phyloP scores from a whole-genome alignment of 23 red algal genomes.

The Chondrus crispus region DNA sequence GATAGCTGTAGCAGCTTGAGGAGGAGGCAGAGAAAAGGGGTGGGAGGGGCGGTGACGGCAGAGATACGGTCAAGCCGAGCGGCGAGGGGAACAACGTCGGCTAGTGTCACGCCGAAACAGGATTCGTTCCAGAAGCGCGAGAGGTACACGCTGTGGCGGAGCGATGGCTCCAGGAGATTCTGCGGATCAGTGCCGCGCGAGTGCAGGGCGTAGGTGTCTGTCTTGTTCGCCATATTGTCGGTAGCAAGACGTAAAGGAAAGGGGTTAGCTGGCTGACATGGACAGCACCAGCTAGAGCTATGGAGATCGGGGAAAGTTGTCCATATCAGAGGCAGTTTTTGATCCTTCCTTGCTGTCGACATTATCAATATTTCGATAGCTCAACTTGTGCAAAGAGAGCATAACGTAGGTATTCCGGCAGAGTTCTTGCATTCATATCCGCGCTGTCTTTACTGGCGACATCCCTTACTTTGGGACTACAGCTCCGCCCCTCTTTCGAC shows the following conservation, averaged over 20 bases:
- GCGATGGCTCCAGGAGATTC: slow-evolving; percentile 56
- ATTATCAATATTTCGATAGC: too few relatives aligned
- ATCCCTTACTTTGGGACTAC: too few relatives aligned
- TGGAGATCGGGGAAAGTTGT: too few relatives aligned
- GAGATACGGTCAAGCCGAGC: slow-evolving; percentile 45
- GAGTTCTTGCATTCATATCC: too few relatives aligned
- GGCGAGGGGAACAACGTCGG: slow-evolving; percentile 64
- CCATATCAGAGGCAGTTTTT: too few relatives aligned
- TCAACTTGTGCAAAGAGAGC: too few relatives aligned
- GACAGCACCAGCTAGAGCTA: neutral
- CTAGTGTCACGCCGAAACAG: slow-evolving; percentile 73
- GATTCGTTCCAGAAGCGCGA: slow-evolving; percentile 66
- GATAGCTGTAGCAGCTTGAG: slow-evolving; percentile 90
- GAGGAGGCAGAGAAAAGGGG: slow-evolving; percentile 85
- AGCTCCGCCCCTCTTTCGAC: too few relatives aligned
- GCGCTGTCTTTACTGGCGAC: too few relatives aligned
- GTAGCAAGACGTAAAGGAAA: neutral
- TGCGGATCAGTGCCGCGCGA: slow-evolving; percentile 81
- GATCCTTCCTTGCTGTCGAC: too few relatives aligned
- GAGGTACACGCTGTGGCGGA: slow-evolving; percentile 66
- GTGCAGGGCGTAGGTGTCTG: slow-evolving; percentile 65
- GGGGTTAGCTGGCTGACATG: neutral
- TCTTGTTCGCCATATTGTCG: slow-evolving; percentile 67
- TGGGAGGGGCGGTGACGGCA: slow-evolving; percentile 29
- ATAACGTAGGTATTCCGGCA: too few relatives aligned